A percentile compares a stretch with the other conserved stretches of the same genome.
Evolutionary conservation across 2,329 filamentous ascomycete genomes (phyloP).

Genomic region (Penicillium sp.): DNA sequence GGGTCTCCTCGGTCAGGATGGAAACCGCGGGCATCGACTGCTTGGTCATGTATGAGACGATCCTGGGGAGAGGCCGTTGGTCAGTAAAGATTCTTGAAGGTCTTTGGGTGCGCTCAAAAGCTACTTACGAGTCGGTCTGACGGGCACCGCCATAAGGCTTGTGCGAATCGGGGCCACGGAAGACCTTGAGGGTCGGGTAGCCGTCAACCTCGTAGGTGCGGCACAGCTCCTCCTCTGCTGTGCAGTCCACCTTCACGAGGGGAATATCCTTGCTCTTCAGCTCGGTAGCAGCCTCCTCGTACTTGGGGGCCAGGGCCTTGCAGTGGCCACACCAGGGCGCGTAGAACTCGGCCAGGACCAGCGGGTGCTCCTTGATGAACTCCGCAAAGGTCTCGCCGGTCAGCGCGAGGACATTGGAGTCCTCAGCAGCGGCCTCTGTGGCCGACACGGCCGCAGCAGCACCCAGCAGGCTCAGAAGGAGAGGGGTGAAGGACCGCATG

Average conservation of each 20-base stretch:
- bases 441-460: constrained; percentile 39
- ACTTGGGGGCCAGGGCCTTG: constrained; percentile 79
- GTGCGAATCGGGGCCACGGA: constrained; percentile 83
- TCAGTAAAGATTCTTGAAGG: constrained; percentile 21
- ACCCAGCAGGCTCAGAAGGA: constrained; percentile 43
- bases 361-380: constrained; percentile 81
- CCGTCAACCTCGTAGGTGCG: constrained; percentile 88
- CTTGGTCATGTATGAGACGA: constrained; percentile 93
- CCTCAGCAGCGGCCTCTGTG: constrained; percentile 29
- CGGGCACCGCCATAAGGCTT: constrained; percentile 84
- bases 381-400: constrained; percentile 84
- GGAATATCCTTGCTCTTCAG: constrained; percentile 53
- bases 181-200: constrained; percentile 98
- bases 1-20: constrained; percentile 72
- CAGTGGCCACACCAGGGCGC: constrained; percentile 98
- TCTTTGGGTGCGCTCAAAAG: background rate
- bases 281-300: constrained; percentile 51
- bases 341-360: constrained; percentile 96
- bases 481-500: constrained; percentile 45
- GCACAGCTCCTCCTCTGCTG: constrained; percentile 90
- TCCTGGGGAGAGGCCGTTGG: constrained; percentile 40
- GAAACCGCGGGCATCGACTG: constrained; percentile 94
- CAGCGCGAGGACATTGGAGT: constrained; percentile 80
- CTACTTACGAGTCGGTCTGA: constrained; percentile 70
- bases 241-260: constrained; percentile 71